Evolutionary conservation across 257 asterid genomes (phyloP), one percentile per base, ranked within the genome.

Genomic region (Nicotiana undulata): DNA sequence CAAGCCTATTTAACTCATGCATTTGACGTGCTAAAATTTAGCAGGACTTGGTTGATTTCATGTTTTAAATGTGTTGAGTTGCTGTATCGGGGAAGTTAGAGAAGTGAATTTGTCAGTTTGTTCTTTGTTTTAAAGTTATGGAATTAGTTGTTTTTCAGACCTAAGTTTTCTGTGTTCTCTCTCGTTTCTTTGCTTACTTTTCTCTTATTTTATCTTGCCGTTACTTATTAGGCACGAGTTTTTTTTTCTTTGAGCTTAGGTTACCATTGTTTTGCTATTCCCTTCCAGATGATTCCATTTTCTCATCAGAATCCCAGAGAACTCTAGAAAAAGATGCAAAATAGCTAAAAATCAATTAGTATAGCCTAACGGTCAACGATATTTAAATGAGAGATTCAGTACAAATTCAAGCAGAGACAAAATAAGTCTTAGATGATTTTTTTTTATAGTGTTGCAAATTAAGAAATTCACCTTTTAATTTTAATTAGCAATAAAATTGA

Each of bases 1-100:
- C 89, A 93, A 90, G 67, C 98, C 97, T 84, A 91, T 93, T 76
- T 91, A 77, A 89, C 55, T 83, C 0, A 52, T 34, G 72, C 49
- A 40, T 63, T 18, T 22, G 32, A 16, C 26, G 3, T 40, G 12
- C 22, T 74, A 29, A 68, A 77, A 59, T n/a, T 77, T 32, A 22
- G n/a, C 20, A n/a, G 77, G 58, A 70, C 22, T 13, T 70, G 58
- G 13, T 44, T 4, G 11, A 12, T 6, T 49, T 70, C 34, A 72
- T 46, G 22, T 44, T 70, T 11, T 67, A 51, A 34, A 34, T 67
- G 55, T 67, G 76, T 37, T 70, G 59, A 72, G 49, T 46, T 2
- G 37, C n/a, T 72, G 60, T 72, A 72, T 22, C 37, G 15, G 0
- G 46, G 24, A 29, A 68, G 77, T 20, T 6, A 0, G 59, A 10